phyloP scores from a whole-genome alignment of 1,284 basidiomycete species.

The Fistulinella staudtii region DNA sequence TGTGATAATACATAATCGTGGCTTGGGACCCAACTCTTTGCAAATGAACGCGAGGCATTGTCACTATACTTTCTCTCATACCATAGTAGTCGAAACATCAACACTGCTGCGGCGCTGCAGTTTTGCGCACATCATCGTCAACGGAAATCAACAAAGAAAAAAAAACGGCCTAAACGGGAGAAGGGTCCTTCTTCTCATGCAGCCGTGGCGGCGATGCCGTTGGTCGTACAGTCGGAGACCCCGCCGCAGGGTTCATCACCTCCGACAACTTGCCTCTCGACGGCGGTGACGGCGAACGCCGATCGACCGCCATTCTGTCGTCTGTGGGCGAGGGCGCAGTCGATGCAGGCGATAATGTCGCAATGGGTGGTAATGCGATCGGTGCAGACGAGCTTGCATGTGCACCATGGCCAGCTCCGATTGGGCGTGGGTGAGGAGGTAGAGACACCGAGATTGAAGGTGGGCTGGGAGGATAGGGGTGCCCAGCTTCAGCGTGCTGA shows the following conservation, averaged over 20 bases:
- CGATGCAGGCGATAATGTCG: slow-evolving; percentile 58
- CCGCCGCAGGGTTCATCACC: slow-evolving; percentile 48
- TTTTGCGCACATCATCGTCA: too few relatives aligned
- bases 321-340: slow-evolving; percentile 51
- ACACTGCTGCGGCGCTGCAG: too few relatives aligned
- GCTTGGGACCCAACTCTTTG: neutral
- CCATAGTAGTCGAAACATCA: too few relatives aligned
- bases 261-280: slow-evolving; percentile 49
- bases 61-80: too few relatives aligned
- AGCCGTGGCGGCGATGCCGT: slow-evolving; percentile 36
- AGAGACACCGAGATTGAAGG: slow-evolving; percentile 52
- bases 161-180: slow-evolving; percentile 19
- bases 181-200: slow-evolving; percentile 32
- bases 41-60: too few relatives aligned
- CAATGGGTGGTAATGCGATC: slow-evolving; percentile 58
- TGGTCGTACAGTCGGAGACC: slow-evolving; percentile 37
- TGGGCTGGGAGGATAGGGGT: slow-evolving; percentile 49
- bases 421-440: slow-evolving; percentile 68
- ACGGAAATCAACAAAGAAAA: slow-evolving; percentile 2
- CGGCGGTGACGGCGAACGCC: slow-evolving; percentile 43
- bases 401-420: slow-evolving; percentile 46
- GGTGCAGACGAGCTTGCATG: slow-evolving; percentile 26
- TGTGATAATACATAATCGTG: slow-evolving; percentile 27
- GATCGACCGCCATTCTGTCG: slow-evolving; percentile 48
- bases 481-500: slow-evolving; percentile 37